A percentile compares a stretch with the other conserved stretches of the same genome.
Evolutionary conservation across 495 filamentous ascomycete genomes (phyloP).

Genomic region (Neurospora africana): DNA sequence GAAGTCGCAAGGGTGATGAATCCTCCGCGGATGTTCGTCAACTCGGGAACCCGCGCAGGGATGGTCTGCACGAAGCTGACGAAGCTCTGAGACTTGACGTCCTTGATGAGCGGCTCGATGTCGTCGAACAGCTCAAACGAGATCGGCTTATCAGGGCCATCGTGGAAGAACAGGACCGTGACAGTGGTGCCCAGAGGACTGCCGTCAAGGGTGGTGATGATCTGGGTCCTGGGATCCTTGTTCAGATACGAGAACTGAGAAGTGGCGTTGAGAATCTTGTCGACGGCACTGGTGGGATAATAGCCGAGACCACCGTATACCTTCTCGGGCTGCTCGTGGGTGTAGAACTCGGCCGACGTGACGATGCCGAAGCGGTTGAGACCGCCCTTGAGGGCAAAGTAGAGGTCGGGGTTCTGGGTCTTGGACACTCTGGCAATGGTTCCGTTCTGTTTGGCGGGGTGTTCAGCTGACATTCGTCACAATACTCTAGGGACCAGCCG

Average conservation of each 20-base stretch:
- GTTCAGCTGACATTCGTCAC: neutral
- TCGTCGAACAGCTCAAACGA: constrained; percentile 47
- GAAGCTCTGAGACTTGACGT: constrained; percentile 41
- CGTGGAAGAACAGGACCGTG: constrained; percentile 48
- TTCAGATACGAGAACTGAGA: constrained; percentile 37
- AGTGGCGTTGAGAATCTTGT: constrained; percentile 41
- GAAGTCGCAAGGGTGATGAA: constrained; percentile 19
- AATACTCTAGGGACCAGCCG: neutral
- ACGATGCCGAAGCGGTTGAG: constrained; percentile 40
- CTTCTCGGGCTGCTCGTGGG: constrained; percentile 24
- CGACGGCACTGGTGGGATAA: constrained; percentile 15
- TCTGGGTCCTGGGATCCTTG: constrained; percentile 30
- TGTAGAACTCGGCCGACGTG: constrained; percentile 38
- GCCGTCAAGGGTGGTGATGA: constrained; percentile 42
- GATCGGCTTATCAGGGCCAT: constrained; percentile 44
- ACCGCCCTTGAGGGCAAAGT: constrained; percentile 48
- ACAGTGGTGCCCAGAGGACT: constrained; percentile 39
- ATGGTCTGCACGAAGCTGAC: constrained; percentile 29
- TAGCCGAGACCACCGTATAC: constrained; percentile 35
- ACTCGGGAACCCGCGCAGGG: constrained; percentile 4
- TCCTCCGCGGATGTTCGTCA: constrained; percentile 9
- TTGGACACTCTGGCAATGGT: constrained; percentile 11
- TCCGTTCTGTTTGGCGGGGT: constrained; percentile 8
- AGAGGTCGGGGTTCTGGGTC: constrained; percentile 38
- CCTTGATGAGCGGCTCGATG: constrained; percentile 34